Base-by-base conservation (phyloP, 805 yeast species). In the Candida chauliodis region DNA sequence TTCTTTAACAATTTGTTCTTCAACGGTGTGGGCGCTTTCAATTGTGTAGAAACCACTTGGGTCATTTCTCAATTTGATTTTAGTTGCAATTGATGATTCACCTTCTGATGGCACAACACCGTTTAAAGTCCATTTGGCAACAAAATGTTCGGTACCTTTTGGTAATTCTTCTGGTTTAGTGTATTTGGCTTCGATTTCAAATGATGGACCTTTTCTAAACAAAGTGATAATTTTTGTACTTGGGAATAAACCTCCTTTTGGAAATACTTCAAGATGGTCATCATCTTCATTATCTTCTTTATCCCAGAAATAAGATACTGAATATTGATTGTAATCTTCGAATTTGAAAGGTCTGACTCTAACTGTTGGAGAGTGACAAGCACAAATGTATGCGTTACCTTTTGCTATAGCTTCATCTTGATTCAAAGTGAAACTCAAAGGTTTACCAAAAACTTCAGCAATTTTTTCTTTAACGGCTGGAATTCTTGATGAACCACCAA, bases 371-470 rank as follows among this genome's bases (percentile, higher is more conserved):
- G 98, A 91, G 76, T 90, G 98, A 73, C 89, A 86, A 52, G 99
- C 99, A 69, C 99, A 93, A 58, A 93, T 85, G 70, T 93, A 93
- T 34, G 99, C 96, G 56, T 96, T 95, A 75, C 99, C 99, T 69
- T 91, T 87, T 41, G 99, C 98, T 63, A 91, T 84, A 47, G 99
- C 96, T 77, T 93, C 99, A 63, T 93, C 99, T 73, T 90, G 97
- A 78, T 93, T 93, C 70, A 95, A 79, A 53, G 98, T 95, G 75
- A 85, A 84, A 28, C 96, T 86, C 61, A 93, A 75, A 55, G 73
- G 82, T 72, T 85, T 85, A 63, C 86, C 86, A 62, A 93, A 88
- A 49, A 85, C 74, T 59, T 82, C 85, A 52, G 84, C 52, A 53
- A 93, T 76, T 59, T 78, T 83, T 52, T 81, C 77, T 78, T 93